Evolutionary conservation across 345 rosid genomes (phyloP).

Genomic region (Hirschfeldia incana): DNA sequence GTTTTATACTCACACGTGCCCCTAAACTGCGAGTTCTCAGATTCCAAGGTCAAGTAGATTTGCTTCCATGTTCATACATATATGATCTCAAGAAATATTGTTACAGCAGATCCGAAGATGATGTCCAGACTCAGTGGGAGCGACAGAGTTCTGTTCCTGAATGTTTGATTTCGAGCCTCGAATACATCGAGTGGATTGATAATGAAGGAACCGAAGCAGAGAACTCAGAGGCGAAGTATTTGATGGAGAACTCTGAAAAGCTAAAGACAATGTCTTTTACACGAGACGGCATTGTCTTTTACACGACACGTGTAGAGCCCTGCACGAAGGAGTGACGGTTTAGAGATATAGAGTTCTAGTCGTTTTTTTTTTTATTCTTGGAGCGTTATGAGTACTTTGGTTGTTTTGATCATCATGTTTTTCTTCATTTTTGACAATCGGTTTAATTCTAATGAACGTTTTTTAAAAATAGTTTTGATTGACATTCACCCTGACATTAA

Average conservation of each 20-base stretch:
- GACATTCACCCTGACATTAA: no score
- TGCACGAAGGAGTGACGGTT: background rate
- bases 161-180: constrained; percentile 18
- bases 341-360: no score
- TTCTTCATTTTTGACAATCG: no score
- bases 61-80: background rate
- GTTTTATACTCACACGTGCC: background rate
- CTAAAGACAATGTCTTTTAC: background rate
- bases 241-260: background rate
- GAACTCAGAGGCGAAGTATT: background rate
- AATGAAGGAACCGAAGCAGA: background rate
- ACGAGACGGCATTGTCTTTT: no score
- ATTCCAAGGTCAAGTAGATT: constrained; percentile 4
- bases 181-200: constrained; percentile 3
- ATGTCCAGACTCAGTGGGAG: constrained; percentile 1
- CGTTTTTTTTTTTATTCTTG: no score
- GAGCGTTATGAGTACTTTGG: background rate
- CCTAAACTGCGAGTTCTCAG: constrained; percentile 28
- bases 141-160: background rate
- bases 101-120: background rate
- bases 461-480: no score
- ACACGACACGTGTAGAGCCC: background rate
- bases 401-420: background rate
- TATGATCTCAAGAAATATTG: background rate
- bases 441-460: no score